Percentiles rank a stretch among this genome's conserved stretches.
Evolutionary conservation across 257 asterid genomes (phyloP).

Genomic region (Fraxinus americana): DNA sequence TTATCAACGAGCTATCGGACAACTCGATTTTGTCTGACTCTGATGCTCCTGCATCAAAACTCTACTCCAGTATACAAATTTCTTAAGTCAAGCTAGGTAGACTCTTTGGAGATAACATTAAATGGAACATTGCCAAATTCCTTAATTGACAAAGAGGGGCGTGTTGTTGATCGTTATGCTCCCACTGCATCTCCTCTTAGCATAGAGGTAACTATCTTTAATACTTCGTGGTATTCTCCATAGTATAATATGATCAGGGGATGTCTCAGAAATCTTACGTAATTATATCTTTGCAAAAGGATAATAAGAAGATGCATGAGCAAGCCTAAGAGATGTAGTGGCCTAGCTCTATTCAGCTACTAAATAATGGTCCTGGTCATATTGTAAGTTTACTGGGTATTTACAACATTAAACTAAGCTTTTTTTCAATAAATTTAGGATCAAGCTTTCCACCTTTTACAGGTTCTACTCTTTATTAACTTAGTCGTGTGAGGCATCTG

Average conservation of each 20-base stretch:
- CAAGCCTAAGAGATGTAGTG: conserved; percentile 25
- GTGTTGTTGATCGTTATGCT: conserved; percentile 80
- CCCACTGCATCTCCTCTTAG: conserved; percentile 78
- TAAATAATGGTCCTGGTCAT: not conserved
- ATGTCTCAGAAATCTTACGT: not conserved
- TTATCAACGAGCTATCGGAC: too few species aligned
- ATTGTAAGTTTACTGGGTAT: not conserved
- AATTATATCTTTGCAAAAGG: conserved; percentile 57
- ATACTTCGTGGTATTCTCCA: not conserved
- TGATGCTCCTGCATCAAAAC: too few species aligned
- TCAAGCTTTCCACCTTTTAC: too few species aligned
- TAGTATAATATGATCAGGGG: not conserved
- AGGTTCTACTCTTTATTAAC: too few species aligned
- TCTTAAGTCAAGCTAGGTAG: conserved; percentile 80
- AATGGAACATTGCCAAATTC: conserved; percentile 92
- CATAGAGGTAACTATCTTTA: conserved; percentile 61
- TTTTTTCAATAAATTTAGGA: too few species aligned
- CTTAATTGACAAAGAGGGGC: conserved; percentile 77
- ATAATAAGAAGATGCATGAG: conserved; percentile 69
- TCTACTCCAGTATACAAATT: conserved; percentile 78
- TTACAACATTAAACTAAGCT: not conserved
- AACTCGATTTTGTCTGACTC: too few species aligned
- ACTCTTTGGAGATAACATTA: conserved; percentile 67
- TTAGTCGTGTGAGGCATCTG: too few species aligned
- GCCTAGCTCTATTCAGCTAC: not conserved